Percentiles rank a stretch among this genome's conserved stretches.
These are phyloP conservation scores for Cnidoscolus chayamansa DNA, from an alignment of 441 rosid species.

Conservation along the genomic window DNA sequence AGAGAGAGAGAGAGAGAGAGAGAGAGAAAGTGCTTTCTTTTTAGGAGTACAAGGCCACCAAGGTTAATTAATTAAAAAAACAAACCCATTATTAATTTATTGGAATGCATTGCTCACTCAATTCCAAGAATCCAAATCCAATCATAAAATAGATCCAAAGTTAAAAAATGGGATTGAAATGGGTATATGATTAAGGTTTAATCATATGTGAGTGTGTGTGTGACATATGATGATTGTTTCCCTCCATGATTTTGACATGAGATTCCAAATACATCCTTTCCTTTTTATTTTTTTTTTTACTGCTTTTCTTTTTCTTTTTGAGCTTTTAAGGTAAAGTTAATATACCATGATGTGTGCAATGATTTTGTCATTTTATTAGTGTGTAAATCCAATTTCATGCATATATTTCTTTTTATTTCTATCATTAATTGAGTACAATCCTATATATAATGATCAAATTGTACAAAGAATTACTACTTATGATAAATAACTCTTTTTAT, in stretches of 20 bases:
- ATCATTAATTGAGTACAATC: too few species aligned
- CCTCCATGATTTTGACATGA: conserved; percentile 31
- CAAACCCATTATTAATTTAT: too few species aligned
- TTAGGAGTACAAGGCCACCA: too few species aligned
- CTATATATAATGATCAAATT: too few species aligned
- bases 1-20: too few species aligned
- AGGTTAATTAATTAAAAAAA: too few species aligned
- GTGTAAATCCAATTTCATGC: neutral
- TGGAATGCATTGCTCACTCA: conserved; percentile 19
- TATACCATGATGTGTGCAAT: conserved; percentile 9
- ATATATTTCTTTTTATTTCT: too few species aligned
- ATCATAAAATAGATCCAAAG: conserved; percentile 32
- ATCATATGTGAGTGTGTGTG: conserved; percentile 19
- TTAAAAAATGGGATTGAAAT: conserved; percentile 25
- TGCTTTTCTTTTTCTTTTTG: conserved; percentile 12
- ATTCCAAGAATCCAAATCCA: conserved; percentile 38
- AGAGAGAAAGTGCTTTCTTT: too few species aligned
- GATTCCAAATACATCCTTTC: conserved; percentile 17
- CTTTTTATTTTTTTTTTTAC: conserved; percentile 17
- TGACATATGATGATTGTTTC: conserved; percentile 28
- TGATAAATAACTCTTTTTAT: too few species aligned
- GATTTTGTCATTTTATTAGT: conserved; percentile 8
- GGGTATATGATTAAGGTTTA: conserved; percentile 27
- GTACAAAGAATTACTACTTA: too few species aligned
- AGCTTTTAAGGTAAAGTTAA: neutral